Conservation (phyloP, 1,284 basidiomycete genomes). For the Rhodofomes roseus region DNA sequence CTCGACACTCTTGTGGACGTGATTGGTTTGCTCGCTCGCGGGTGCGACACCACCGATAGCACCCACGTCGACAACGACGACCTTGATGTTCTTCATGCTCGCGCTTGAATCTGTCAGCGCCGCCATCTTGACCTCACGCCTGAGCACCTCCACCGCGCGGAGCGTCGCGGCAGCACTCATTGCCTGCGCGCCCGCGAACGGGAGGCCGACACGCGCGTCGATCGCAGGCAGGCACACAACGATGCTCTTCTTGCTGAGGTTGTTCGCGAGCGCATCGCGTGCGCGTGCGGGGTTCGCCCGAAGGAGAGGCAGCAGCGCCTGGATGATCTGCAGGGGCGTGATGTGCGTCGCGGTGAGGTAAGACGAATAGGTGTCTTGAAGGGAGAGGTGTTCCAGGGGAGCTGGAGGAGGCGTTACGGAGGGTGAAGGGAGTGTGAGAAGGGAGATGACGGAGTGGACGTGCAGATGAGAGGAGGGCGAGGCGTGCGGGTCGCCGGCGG, state of each 20-base stretch:
- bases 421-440: slow-evolving; percentile 54
- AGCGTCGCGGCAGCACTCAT: slow-evolving; percentile 72
- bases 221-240: slow-evolving; percentile 68
- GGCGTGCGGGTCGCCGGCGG: slow-evolving; percentile 74
- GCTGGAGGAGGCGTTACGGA: slow-evolving; percentile 36
- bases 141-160: slow-evolving; percentile 64
- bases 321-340: slow-evolving; percentile 69
- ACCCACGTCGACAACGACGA: slow-evolving; percentile 68
- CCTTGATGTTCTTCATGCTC: slow-evolving; percentile 57
- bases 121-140: slow-evolving; percentile 62
- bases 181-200: slow-evolving; percentile 61
- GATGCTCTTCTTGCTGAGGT: slow-evolving; percentile 54
- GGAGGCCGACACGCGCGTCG: slow-evolving; percentile 66
- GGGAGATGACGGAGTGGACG: slow-evolving; percentile 68
- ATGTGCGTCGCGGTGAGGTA: slow-evolving; percentile 71
- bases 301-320: slow-evolving; percentile 70
- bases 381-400: slow-evolving; percentile 69
- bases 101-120: slow-evolving; percentile 47
- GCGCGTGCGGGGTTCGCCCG: slow-evolving; percentile 54
- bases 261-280: slow-evolving; percentile 35
- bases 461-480: slow-evolving; percentile 59
- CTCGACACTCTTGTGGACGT: slow-evolving; percentile 50
- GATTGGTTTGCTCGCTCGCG: slow-evolving; percentile 18
- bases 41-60: slow-evolving; percentile 35
- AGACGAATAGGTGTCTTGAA: slow-evolving; percentile 58